These are phyloP conservation scores for Penicillium coffeae DNA, from an alignment of 495 filamentous ascomycete genomes.

Conservation along the genomic window DNA sequence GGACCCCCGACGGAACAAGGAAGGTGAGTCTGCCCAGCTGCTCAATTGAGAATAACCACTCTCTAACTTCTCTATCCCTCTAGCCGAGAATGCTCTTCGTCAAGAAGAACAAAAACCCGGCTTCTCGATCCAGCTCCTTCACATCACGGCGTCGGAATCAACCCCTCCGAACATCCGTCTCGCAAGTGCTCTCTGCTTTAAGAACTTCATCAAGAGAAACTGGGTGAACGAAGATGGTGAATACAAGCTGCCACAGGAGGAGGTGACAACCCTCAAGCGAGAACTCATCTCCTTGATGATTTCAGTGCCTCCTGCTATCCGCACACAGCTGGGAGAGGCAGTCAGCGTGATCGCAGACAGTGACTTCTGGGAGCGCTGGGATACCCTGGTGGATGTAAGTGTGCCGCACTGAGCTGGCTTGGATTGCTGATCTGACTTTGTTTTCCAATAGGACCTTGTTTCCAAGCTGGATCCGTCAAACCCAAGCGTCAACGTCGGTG, in stretches of 20 bases:
- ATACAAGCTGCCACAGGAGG: constrained; percentile 75
- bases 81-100: constrained; percentile 77
- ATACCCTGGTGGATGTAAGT: constrained; percentile 76
- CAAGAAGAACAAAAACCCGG: constrained; percentile 71
- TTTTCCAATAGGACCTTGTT: constrained; percentile 67
- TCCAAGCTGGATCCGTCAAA: constrained; percentile 76
- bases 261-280: constrained; percentile 84
- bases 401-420: background rate
- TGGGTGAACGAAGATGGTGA: constrained; percentile 92
- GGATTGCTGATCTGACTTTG: background rate
- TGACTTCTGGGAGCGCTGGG: constrained; percentile 95
- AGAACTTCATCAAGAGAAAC: constrained; percentile 92
- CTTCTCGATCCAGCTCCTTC: constrained; percentile 84
- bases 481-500: constrained; percentile 79
- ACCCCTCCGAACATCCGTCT: constrained; percentile 74
- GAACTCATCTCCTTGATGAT: constrained; percentile 98
- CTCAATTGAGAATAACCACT: too few relatives aligned
- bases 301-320: constrained; percentile 76
- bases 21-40: constrained; percentile 68
- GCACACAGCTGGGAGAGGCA: constrained; percentile 90
- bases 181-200: constrained; percentile 92
- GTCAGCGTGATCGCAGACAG: constrained; percentile 96
- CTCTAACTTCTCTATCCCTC: constrained; percentile 9
- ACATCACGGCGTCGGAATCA: constrained; percentile 72
- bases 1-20: constrained; percentile 77